These are phyloP conservation scores for Aeschynomene evenia DNA, from an alignment of 306 rosid species.

Conservation along the genomic window DNA sequence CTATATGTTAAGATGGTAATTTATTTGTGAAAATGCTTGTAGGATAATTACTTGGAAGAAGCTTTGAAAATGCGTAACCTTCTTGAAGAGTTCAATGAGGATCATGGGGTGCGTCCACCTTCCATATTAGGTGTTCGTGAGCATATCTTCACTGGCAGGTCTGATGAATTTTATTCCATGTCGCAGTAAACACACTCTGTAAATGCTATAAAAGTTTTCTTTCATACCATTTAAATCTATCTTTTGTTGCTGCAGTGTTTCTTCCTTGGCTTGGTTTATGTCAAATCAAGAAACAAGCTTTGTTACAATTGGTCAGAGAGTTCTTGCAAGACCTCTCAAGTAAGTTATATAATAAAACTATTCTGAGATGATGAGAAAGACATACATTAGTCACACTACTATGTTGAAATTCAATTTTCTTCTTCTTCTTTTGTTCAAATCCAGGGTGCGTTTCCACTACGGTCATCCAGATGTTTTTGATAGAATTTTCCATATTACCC, in stretches of 20 bases:
- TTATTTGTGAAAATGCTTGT: conserved; percentile 31
- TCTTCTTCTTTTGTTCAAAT: conserved; percentile 29
- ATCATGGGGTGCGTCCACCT: conserved; percentile 95
- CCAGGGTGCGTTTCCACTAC: conserved; percentile 95
- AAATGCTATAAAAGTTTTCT: not conserved
- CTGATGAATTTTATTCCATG: conserved; percentile 31
- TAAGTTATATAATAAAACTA: conserved; percentile 52
- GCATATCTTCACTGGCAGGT: conserved; percentile 99
- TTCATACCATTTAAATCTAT: conserved; percentile 7
- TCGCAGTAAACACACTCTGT: conserved; percentile 13
- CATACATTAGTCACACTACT: not conserved
- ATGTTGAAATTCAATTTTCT: not conserved
- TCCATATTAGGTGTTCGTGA: conserved; percentile 97
- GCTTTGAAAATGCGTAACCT: conserved; percentile 98
- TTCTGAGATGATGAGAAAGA: conserved; percentile 21
- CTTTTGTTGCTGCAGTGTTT: conserved; percentile 67
- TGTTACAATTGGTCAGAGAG: conserved; percentile 96
- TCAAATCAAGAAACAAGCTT: conserved; percentile 98
- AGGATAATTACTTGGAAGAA: conserved; percentile 99
- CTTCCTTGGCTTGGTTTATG: conserved; percentile 99
- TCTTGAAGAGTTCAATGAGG: conserved; percentile 91
- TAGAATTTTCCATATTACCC: conserved; percentile 95
- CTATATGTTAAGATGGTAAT: conserved; percentile 25
- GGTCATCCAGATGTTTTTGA: conserved; percentile 99
- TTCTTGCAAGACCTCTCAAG: conserved; percentile 97